phyloP scores from a whole-genome alignment of 176 grass and related monocot genomes.

The Olyra latifolia region DNA sequence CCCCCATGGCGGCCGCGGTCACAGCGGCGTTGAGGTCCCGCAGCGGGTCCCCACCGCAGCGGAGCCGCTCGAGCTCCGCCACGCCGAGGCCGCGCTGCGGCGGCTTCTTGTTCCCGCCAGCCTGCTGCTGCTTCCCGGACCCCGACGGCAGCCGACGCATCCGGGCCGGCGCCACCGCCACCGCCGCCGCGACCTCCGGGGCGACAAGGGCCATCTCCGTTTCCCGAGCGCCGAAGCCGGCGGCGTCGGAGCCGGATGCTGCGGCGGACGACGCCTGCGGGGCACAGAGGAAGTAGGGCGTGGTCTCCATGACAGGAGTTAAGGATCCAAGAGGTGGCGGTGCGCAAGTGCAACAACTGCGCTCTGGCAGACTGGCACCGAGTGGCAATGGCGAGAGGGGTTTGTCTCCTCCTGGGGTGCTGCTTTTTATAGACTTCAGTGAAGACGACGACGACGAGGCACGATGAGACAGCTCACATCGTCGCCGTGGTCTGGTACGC shows the following conservation, averaged over 20 bases:
- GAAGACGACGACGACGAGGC: background rate
- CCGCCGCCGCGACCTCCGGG: background rate
- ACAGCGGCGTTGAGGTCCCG: slow-evolving; percentile 31
- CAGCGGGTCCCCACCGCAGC: slow-evolving; percentile 54
- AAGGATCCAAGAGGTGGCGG: background rate
- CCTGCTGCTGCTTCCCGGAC: slow-evolving; percentile 27
- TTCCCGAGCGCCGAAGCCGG: background rate
- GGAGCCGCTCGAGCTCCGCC: slow-evolving; percentile 74
- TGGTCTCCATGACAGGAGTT: slow-evolving; percentile 32
- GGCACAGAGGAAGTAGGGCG: slow-evolving; percentile 42
- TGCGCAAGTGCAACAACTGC: background rate
- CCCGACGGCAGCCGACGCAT: slow-evolving; percentile 2
- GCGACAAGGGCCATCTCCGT: background rate
- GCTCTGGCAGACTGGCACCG: too few relatives aligned
- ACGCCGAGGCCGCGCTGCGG: slow-evolving; percentile 79
- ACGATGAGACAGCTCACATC: background rate
- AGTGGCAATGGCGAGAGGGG: background rate
- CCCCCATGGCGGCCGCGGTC: slow-evolving; percentile 21
- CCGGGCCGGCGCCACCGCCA: slow-evolving; percentile 9
- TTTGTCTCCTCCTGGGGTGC: slow-evolving; percentile 1
- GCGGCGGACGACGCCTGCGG: background rate
- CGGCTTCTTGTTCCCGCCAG: slow-evolving; percentile 29
- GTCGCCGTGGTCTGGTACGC: background rate
- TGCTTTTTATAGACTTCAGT: slow-evolving; percentile 21
- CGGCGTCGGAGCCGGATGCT: background rate